Conservation (phyloP, 148 eudicot species). For the Drosera capensis region DNA sequence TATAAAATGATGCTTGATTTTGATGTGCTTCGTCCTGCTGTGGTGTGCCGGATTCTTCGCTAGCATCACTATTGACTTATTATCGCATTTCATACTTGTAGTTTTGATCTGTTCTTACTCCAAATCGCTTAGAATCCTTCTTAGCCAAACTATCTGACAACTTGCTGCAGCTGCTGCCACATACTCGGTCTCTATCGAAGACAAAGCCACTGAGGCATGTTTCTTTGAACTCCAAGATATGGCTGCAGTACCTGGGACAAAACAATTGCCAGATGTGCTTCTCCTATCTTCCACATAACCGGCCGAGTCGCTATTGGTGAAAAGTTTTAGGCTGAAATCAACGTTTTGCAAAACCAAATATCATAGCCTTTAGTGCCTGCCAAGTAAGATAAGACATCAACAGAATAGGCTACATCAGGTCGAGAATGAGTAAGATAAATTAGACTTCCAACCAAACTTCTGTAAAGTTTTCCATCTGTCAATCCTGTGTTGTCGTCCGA, state of each 20-base stretch:
- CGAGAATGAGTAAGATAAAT: conserved; percentile 2
- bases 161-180: neutral
- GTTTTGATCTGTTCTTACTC: neutral
- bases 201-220: neutral
- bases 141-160: neutral
- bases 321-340: neutral
- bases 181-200: neutral
- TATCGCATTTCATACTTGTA: neutral
- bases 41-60: neutral
- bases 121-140: neutral
- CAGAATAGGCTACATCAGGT: too few species aligned
- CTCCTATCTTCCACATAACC: neutral
- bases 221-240: conserved; percentile 2
- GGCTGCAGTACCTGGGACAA: neutral
- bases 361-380: too few species aligned
- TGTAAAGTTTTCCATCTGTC: neutral
- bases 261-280: neutral
- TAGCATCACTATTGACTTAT: neutral
- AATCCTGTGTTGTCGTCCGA: neutral
- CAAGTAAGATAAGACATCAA: too few species aligned
- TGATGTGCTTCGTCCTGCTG: neutral
- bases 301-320: conserved; percentile 1
- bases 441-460: neutral
- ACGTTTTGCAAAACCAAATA: neutral
- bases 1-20: neutral